A percentile compares a stretch with the other conserved stretches of the same genome.
These are phyloP conservation scores for Durusdinium trenchii DNA, from an alignment of 73 alveolate genomes.

Conservation along the genomic window DNA sequence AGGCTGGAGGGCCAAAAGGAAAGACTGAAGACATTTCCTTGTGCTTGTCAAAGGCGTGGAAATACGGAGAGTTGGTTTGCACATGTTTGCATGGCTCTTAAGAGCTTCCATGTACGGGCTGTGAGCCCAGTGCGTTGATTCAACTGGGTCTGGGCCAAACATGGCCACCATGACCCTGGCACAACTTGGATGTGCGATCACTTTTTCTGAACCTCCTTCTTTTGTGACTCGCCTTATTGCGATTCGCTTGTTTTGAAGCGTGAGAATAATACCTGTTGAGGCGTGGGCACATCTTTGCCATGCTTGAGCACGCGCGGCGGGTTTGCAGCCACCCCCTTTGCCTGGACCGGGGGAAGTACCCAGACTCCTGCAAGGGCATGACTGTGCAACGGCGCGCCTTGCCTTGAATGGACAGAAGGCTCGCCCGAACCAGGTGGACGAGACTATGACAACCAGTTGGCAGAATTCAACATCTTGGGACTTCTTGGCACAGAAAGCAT, in stretches of 20 bases:
- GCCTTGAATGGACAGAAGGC: neutral
- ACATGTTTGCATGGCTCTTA: neutral
- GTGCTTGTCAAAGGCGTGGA: too few relatives aligned
- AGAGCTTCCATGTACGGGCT: neutral
- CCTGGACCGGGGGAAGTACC: constrained; percentile 10
- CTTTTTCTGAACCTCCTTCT: too few relatives aligned
- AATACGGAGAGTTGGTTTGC: neutral
- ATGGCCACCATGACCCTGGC: neutral
- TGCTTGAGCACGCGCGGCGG: constrained; percentile 67
- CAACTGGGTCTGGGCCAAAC: neutral
- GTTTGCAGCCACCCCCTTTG: constrained; percentile 65
- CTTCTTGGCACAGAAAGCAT: too few relatives aligned
- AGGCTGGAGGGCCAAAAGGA: neutral
- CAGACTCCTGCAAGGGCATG: constrained; percentile 57
- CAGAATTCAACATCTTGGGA: too few relatives aligned
- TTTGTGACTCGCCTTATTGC: too few relatives aligned
- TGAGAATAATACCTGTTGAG: too few relatives aligned
- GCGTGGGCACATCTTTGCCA: constrained; percentile 82
- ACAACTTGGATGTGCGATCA: too few relatives aligned
- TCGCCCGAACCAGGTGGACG: neutral
- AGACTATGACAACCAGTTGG: neutral
- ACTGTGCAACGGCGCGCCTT: neutral
- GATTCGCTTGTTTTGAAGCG: too few relatives aligned
- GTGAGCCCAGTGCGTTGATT: neutral
- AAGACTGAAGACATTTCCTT: too few relatives aligned